A percentile compares a stretch with the other conserved stretches of the same genome.
These are phyloP conservation scores for Colletotrichum sp. DNA, from an alignment of 2,329 filamentous ascomycete species.

Conservation along the genomic window DNA sequence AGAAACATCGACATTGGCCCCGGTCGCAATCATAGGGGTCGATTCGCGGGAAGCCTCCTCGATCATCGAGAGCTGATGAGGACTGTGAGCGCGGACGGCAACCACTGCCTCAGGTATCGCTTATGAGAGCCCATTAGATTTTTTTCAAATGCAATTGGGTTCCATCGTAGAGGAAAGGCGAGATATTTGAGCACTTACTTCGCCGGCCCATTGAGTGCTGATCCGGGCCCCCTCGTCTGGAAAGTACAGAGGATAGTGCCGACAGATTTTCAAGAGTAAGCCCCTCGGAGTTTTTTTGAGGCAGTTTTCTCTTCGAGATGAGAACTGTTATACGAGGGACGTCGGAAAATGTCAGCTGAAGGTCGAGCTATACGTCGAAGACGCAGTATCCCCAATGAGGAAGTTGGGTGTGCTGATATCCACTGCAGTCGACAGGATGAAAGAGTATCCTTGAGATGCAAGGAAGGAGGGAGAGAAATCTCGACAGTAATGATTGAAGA, in stretches of 20 bases:
- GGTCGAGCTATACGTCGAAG: not conserved
- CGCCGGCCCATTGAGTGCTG: not conserved
- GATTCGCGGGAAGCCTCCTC: constrained; percentile 10
- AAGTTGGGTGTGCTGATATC: not conserved
- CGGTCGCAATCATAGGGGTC: not conserved
- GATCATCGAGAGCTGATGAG: constrained; percentile 18
- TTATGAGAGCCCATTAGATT: not conserved
- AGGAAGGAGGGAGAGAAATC: not conserved
- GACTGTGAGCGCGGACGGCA: not conserved
- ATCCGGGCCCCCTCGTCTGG: not conserved
- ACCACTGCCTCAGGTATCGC: not conserved
- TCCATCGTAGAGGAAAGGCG: not conserved
- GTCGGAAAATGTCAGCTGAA: not conserved
- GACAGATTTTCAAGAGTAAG: not conserved
- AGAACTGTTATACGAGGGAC: not conserved
- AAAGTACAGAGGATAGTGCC: not conserved
- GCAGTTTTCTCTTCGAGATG: not conserved
- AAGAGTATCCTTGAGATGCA: not conserved
- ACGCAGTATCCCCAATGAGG: not conserved
- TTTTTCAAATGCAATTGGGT: not conserved
- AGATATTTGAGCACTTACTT: not conserved
- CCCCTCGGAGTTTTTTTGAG: not conserved
- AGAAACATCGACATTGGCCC: not conserved
- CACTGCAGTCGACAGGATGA: not conserved
- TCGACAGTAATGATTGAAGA: not conserved